Evolutionary conservation across 2,329 filamentous ascomycete genomes (phyloP).

Genomic region (Mollisiaceae sp.): DNA sequence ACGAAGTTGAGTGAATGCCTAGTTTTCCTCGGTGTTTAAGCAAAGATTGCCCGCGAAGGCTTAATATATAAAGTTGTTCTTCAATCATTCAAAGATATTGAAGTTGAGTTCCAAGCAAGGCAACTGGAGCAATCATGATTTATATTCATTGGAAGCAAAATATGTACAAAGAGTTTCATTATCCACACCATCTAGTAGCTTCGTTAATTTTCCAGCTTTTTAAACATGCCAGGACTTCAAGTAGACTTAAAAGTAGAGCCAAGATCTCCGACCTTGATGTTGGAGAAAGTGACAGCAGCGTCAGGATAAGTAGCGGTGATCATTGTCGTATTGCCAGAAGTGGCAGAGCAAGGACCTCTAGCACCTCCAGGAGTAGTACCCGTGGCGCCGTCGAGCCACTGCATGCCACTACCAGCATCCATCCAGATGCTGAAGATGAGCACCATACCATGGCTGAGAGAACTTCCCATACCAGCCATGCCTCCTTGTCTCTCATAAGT

Average conservation of each 20-base stretch:
- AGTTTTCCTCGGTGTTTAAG: no score
- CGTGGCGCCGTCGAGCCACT: slow-evolving; percentile 69
- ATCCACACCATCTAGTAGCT: neutral
- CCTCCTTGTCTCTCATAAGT: slow-evolving; percentile 61
- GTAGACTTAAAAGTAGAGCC: slow-evolving; percentile 27
- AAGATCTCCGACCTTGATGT: slow-evolving; percentile 34
- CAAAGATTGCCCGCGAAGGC: no score
- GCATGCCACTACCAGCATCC: slow-evolving; percentile 66
- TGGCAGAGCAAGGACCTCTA: slow-evolving; percentile 58
- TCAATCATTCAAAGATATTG: no score
- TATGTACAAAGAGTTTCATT: neutral
- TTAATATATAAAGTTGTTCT: no score
- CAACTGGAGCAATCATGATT: no score
- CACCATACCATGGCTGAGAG: slow-evolving; percentile 61
- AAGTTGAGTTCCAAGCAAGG: no score
- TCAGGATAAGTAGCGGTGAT: slow-evolving; percentile 53
- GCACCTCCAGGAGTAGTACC: slow-evolving; percentile 50
- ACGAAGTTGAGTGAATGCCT: no score
- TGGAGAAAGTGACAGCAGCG: slow-evolving; percentile 45
- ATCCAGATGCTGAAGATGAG: slow-evolving; percentile 64
- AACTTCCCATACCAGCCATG: slow-evolving; percentile 57
- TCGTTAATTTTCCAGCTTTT: no score
- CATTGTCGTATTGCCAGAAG: slow-evolving; percentile 54
- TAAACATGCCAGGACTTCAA: neutral
- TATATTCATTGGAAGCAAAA: neutral